These are phyloP conservation scores for Diophrys appendiculata DNA, from an alignment of 73 alveolate species.

Conservation along the genomic window DNA sequence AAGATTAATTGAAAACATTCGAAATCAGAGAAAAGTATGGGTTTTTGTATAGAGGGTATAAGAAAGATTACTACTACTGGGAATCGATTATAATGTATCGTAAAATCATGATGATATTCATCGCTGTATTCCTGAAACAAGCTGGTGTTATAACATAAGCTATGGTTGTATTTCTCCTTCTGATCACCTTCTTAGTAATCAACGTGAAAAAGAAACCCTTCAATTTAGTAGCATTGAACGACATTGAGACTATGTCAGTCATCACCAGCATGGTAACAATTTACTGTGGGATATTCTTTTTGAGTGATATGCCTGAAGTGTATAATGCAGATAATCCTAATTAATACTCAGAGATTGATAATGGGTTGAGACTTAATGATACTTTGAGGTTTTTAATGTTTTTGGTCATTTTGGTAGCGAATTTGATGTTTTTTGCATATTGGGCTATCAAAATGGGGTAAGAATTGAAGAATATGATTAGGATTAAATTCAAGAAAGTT, in stretches of 20 bases:
- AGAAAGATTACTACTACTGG: slow-evolving; percentile 36
- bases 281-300: slow-evolving; percentile 57
- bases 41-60: slow-evolving; percentile 38
- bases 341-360: neutral
- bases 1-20: slow-evolving; percentile 12
- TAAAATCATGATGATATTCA: slow-evolving; percentile 27
- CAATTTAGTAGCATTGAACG: slow-evolving; percentile 23
- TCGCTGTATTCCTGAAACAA: slow-evolving; percentile 23
- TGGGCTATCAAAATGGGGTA: slow-evolving; percentile 48
- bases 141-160: slow-evolving; percentile 37
- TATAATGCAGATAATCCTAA: slow-evolving; percentile 6
- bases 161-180: slow-evolving; percentile 41
- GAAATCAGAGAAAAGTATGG: slow-evolving; percentile 48
- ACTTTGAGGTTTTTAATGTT: neutral
- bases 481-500: slow-evolving; percentile 7
- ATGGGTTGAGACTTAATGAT: slow-evolving; percentile 9
- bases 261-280: slow-evolving; percentile 33
- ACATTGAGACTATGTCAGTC: slow-evolving; percentile 40
- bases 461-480: slow-evolving; percentile 25
- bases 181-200: slow-evolving; percentile 21
- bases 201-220: slow-evolving; percentile 49
- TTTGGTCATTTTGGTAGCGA: neutral
- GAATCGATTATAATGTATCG: slow-evolving; percentile 45
- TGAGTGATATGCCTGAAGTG: slow-evolving; percentile 30
- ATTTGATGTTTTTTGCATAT: slow-evolving; percentile 14